Evolutionary conservation across 2,329 filamentous ascomycete genomes (phyloP), one percentile per base, ranked within the genome.

Genomic region (Colletotrichum truncatum): DNA sequence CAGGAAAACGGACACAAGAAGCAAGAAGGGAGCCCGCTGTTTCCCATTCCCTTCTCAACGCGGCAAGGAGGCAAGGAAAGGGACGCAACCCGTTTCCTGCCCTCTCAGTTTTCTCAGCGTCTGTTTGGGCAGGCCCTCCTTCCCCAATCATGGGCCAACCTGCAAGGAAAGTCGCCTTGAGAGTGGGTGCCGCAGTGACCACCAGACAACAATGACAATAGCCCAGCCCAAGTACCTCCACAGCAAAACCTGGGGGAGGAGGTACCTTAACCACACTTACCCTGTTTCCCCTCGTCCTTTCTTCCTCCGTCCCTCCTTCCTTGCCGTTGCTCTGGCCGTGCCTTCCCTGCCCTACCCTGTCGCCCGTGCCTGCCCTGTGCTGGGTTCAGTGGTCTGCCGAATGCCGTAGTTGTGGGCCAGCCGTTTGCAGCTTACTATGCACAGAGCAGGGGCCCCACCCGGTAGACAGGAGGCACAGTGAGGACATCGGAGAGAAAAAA

Each of bases 21-120:
- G 43, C 32, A 62, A 25, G 51, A 56, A 62, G 51, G 51, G 51
- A 55, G 43, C 11, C 36, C 23, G 53, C 28, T 63, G 60, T 58
- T 63, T 63, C 41, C 53, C 36, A 25, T 38, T 28, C 38, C 23
- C 51, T 28, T 41, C 51, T 25, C 52, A 41, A 23, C 26, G 18
- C 21, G 26, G 46, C 26, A 51, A 14, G 32, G n/a, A 36, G n/a
- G 32, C 32, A 36, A 14, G 32, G 32, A 36, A 36, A 36, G 32
- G 32, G 10, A 10, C 3, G n/a, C 32, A 14, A 36, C 10, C 10
- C 32, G 32, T 36, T 14, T 36, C 32, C 10, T 36, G 10, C 32
- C 4, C n/a, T 36, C 32, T 36, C 32, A 11, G 32, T 10, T 10
- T 5, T 36, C n/a, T n/a, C n/a, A n/a, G n/a, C n/a, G n/a, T n/a